Percentiles rank a stretch among this genome's conserved stretches.
Evolutionary conservation across 768 basidiomycete species (phyloP).

Genomic region (Xerocomus spinulosus): DNA sequence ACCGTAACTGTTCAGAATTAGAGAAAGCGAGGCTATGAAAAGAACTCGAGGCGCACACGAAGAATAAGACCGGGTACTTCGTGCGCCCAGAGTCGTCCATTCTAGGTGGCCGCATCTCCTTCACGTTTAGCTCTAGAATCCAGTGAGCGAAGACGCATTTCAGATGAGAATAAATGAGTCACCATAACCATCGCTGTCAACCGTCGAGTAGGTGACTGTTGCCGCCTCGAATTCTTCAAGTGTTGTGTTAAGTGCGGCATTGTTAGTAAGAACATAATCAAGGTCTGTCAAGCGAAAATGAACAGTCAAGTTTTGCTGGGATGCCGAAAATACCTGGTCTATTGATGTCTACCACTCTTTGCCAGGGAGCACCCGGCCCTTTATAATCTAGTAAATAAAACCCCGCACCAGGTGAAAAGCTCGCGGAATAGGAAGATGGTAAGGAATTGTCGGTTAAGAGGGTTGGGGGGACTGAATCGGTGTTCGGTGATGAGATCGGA

Average conservation of each 20-base stretch:
- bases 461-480: constrained; percentile 36
- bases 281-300: constrained; percentile 41
- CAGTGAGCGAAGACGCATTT: constrained; percentile 16
- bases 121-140: constrained; percentile 73
- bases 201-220: constrained; percentile 62
- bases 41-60: constrained; percentile 47
- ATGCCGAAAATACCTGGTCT: constrained; percentile 37
- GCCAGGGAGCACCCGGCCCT: constrained; percentile 86
- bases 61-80: constrained; percentile 92
- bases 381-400: constrained; percentile 78
- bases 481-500: constrained; percentile 51
- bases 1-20: constrained; percentile 59
- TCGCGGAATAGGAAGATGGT: constrained; percentile 56
- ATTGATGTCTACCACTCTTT: constrained; percentile 62
- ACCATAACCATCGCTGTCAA: constrained; percentile 82
- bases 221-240: constrained; percentile 69
- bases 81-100: constrained; percentile 95
- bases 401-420: constrained; percentile 81
- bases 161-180: constrained; percentile 14
- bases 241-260: constrained; percentile 59
- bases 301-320: not conserved
- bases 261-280: constrained; percentile 64
- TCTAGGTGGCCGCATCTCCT: constrained; percentile 85
- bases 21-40: not conserved
- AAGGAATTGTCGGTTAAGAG: constrained; percentile 49